Evolutionary conservation across 2,329 filamentous ascomycete genomes (phyloP).

Genomic region (Fusarium bulbicola): DNA sequence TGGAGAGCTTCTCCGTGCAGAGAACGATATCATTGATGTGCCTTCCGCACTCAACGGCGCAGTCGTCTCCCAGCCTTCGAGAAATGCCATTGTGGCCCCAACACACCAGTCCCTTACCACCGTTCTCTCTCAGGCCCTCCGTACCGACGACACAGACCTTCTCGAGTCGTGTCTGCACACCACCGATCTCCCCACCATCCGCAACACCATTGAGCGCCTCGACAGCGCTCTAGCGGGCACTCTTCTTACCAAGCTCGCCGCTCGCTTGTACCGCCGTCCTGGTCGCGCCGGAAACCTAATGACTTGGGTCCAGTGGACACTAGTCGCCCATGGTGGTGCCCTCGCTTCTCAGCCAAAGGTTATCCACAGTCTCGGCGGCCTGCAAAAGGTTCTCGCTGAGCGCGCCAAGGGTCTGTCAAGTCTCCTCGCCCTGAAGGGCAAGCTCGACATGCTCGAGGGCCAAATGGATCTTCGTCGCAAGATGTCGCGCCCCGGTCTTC

Average conservation of each 20-base stretch:
- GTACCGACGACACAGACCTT: slow-evolving; percentile 88
- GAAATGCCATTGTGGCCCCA: slow-evolving; percentile 65
- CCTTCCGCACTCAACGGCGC: slow-evolving; percentile 47
- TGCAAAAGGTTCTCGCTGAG: slow-evolving; percentile 89
- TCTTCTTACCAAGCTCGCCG: slow-evolving; percentile 84
- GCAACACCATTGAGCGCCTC: slow-evolving; percentile 88
- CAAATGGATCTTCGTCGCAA: slow-evolving; percentile 83
- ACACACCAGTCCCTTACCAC: slow-evolving; percentile 86
- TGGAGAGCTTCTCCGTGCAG: slow-evolving; percentile 82
- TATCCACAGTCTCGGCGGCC: slow-evolving; percentile 76
- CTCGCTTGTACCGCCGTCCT: slow-evolving; percentile 85
- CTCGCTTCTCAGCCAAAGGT: slow-evolving; percentile 87
- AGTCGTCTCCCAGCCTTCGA: slow-evolving; percentile 52
- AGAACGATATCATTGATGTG: slow-evolving; percentile 80
- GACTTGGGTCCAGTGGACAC: slow-evolving; percentile 95
- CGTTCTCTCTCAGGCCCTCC: slow-evolving; percentile 91
- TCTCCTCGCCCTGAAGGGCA: slow-evolving; percentile 89
- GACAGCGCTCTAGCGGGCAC: slow-evolving; percentile 83
- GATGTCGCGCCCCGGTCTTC: slow-evolving; percentile 62
- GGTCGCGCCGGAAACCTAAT: slow-evolving; percentile 91
- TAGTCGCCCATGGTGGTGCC: slow-evolving; percentile 91
- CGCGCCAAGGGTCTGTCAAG: slow-evolving; percentile 83
- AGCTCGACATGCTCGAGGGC: slow-evolving; percentile 91
- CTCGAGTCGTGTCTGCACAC: slow-evolving; percentile 92
- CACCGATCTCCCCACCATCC: slow-evolving; percentile 78